A percentile compares a stretch with the other conserved stretches of the same genome.
Conservation (phyloP, 2,329 filamentous ascomycete species). For the Colletotrichum cereale region DNA sequence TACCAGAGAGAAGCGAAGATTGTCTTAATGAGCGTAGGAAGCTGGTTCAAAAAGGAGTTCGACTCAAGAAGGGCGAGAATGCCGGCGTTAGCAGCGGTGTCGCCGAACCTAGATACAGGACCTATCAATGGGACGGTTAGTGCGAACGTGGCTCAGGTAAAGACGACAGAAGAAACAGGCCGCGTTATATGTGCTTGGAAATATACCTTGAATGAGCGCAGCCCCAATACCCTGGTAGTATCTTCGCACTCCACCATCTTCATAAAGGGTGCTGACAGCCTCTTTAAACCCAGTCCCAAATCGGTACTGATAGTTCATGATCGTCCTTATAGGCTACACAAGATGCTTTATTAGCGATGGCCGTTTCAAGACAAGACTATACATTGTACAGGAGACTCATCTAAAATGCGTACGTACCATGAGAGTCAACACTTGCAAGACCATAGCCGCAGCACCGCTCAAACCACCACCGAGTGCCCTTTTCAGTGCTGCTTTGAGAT, state of each 20-base stretch:
- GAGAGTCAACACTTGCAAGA: slow-evolving; percentile 60
- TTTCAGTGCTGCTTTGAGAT: slow-evolving; percentile 58
- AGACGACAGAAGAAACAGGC: too few species aligned
- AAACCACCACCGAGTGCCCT: slow-evolving; percentile 60
- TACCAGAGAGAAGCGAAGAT: slow-evolving; percentile 61
- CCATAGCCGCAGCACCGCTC: slow-evolving; percentile 62
- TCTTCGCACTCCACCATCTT: slow-evolving; percentile 55
- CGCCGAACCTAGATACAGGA: slow-evolving; percentile 60
- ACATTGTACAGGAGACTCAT: too few species aligned
- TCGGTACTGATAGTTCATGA: slow-evolving; percentile 66
- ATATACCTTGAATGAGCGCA: slow-evolving; percentile 58
- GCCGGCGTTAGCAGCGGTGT: slow-evolving; percentile 63
- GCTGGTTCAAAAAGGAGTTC: slow-evolving; percentile 57
- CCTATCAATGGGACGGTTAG: slow-evolving; percentile 45
- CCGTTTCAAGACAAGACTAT: too few species aligned
- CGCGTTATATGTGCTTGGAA: background rate
- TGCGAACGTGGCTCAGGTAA: background rate
- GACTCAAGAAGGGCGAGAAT: slow-evolving; percentile 62
- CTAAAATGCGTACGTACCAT: slow-evolving; percentile 52
- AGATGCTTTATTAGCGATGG: background rate
- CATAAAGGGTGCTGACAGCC: slow-evolving; percentile 56
- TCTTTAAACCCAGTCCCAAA: slow-evolving; percentile 56
- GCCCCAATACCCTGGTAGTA: slow-evolving; percentile 61
- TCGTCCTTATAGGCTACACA: slow-evolving; percentile 58
- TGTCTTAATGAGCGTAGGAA: slow-evolving; percentile 59